These are phyloP conservation scores for Flaveria trinervia DNA, from an alignment of 129 eudicot genomes.

Conservation along the genomic window DNA sequence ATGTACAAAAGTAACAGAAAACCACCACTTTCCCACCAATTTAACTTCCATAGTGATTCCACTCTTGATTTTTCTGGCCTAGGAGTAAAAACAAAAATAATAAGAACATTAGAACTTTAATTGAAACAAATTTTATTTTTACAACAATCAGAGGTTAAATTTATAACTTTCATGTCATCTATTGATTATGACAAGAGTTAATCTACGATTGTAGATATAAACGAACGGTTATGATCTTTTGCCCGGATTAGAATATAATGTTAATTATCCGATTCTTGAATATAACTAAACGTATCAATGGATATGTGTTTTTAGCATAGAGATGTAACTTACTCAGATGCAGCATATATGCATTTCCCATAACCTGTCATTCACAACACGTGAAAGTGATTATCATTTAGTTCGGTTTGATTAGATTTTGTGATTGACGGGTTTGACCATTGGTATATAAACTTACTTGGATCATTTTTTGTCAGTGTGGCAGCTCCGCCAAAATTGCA, in stretches of 20 bases:
- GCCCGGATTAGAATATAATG: no score
- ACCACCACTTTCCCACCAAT: conserved; percentile 39
- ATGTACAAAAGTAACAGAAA: conserved; percentile 56
- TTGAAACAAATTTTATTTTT: no score
- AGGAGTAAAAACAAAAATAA: background rate
- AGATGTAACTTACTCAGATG: conserved; percentile 49
- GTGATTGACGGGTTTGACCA: no score
- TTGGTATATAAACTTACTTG: conserved; percentile 43
- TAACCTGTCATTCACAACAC: conserved; percentile 43
- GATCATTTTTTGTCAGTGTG: conserved; percentile 43
- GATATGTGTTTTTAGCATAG: background rate
- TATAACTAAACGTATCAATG: no score
- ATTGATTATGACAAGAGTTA: no score
- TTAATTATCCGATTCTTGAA: no score
- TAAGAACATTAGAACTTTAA: background rate
- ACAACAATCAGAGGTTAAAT: background rate
- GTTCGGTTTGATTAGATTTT: background rate
- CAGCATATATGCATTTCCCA: conserved; percentile 48
- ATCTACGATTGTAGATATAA: no score
- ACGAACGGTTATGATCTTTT: no score
- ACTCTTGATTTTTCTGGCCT: conserved; percentile 50
- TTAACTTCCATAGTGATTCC: conserved; percentile 28
- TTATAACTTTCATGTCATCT: no score
- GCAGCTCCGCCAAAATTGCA: conserved; percentile 73
- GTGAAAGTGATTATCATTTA: background rate